Conservation (phyloP, 2,329 filamentous ascomycete species). For the Aspergillus niger region DNA sequence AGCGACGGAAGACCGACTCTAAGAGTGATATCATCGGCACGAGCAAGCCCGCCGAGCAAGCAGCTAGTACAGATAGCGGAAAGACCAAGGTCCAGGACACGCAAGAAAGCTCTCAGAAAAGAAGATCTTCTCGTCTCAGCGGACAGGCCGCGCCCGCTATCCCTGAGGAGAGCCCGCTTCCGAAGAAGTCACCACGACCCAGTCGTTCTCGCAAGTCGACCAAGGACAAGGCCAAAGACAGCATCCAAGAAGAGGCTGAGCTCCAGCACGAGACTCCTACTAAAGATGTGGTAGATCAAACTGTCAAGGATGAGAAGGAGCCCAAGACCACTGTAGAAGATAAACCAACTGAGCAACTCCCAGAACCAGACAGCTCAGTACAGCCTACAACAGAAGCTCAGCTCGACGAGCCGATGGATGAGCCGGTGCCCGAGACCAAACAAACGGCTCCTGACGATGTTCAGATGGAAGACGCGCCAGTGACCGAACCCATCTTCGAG, state of each 20-base stretch:
- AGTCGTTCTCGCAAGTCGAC: slow-evolving; percentile 25
- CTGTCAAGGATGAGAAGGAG: neutral
- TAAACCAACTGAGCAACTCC: neutral
- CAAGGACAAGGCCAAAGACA: slow-evolving; percentile 18
- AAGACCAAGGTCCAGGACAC: slow-evolving; percentile 10
- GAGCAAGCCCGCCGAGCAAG: slow-evolving; percentile 1
- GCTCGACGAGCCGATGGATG: neutral
- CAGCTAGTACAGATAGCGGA: neutral
- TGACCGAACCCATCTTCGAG: neutral
- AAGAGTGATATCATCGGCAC: slow-evolving; percentile 8
- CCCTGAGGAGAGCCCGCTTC: slow-evolving; percentile 15
- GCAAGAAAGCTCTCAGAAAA: slow-evolving; percentile 29
- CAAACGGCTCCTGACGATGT: slow-evolving; percentile 13
- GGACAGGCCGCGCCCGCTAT: slow-evolving; percentile 20
- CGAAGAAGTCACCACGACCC: slow-evolving; percentile 19
- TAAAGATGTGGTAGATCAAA: neutral
- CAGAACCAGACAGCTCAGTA: neutral
- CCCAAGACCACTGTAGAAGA: neutral
- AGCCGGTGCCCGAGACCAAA: neutral
- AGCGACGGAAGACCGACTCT: slow-evolving; percentile 28
- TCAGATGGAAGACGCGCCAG: slow-evolving; percentile 18
- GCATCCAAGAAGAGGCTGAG: slow-evolving; percentile 7
- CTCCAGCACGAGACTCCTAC: neutral
- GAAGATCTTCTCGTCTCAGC: slow-evolving; percentile 34
- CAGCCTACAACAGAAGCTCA: neutral